Evolutionary conservation across 2,329 filamentous ascomycete species (phyloP), one percentile per base, ranked within the genome.

Genomic region (Colletotrichum sojae): DNA sequence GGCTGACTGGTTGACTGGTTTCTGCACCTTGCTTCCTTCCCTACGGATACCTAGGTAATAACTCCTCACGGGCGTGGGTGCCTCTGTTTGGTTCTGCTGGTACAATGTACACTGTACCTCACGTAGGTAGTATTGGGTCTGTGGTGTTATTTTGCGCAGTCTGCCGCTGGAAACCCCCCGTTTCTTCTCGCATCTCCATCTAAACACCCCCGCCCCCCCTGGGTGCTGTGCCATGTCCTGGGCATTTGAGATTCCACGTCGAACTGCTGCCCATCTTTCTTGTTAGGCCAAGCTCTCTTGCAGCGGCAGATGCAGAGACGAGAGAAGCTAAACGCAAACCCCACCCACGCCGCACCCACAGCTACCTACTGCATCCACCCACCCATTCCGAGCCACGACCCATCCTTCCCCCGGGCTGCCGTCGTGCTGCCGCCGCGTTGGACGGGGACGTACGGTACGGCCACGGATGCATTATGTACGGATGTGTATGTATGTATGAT

Each of bases 261-360:
- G 27, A 49, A 22, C 25, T 57, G 59, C 36, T 46, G 10, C 54
- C 61, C 15, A 36, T 36, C 31, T 36, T 36, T 63, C 48, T 53
- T 40, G 16, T 65, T 49, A 22, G 27, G 60, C 55, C 53, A 22
- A 46, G n/a, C n/a, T 49, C 46, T 64, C 54, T 68, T 68, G 61
- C 61, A 68, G 60, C 54, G 54, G 65, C 61, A 68, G 61, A 65
- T 65, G 54, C 54, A 65, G 48, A 65, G 60, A 49, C 53, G 58
- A 48, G 53, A 55, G 53, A 55, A 53, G 27, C 43, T 20, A 18
- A 9, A 10, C 46, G 12, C 31, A 20, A 20, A 55, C 49, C 16
- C 51, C 57, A 36, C 51, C 39, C 31, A 31, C 57, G 22, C 51
- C 15, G 16, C 31, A 43, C 20, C 6, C 22, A 48, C 16, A 8